Percentiles rank a stretch among this genome's conserved stretches.
Conservation (phyloP, 768 basidiomycete species). For the Solioccasus polychromus region DNA sequence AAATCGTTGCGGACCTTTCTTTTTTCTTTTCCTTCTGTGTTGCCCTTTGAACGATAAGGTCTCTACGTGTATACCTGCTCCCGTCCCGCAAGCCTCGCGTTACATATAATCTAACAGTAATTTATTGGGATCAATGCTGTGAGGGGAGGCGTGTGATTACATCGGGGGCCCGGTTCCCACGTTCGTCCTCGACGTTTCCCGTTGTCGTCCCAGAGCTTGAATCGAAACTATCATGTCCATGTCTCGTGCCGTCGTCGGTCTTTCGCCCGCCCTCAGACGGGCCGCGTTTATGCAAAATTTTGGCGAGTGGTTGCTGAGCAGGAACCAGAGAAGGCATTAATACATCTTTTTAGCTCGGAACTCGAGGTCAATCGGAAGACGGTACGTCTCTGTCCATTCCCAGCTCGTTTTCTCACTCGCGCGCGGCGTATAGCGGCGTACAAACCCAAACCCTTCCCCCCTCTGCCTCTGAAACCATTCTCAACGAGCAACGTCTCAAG, state of each 20-base stretch:
- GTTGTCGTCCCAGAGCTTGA: background rate
- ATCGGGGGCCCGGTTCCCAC: slow-evolving; percentile 19
- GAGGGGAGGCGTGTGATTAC: slow-evolving; percentile 18
- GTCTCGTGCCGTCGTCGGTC: slow-evolving; percentile 56
- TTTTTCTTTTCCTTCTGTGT: no score
- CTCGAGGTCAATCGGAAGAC: slow-evolving; percentile 41
- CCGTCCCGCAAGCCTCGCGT: no score
- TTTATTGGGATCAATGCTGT: no score
- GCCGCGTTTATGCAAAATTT: slow-evolving; percentile 38
- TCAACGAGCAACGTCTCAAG: slow-evolving; percentile 83
- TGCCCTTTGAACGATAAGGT: no score
- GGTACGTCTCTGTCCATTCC: slow-evolving; percentile 30
- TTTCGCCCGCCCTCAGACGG: slow-evolving; percentile 55
- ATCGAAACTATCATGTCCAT: slow-evolving; percentile 35
- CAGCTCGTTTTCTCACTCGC: background rate
- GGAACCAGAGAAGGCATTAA: background rate
- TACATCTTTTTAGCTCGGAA: slow-evolving; percentile 38
- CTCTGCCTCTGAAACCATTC: slow-evolving; percentile 54
- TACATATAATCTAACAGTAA: no score
- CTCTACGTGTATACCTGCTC: no score
- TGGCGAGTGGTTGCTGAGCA: slow-evolving; percentile 23
- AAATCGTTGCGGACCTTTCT: no score
- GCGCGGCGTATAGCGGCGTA: slow-evolving; percentile 39
- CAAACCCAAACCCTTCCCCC: slow-evolving; percentile 67
- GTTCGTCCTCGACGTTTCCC: background rate